Evolutionary conservation across 805 yeast genomes (phyloP).

Genomic region (Starmerella davenportii): DNA sequence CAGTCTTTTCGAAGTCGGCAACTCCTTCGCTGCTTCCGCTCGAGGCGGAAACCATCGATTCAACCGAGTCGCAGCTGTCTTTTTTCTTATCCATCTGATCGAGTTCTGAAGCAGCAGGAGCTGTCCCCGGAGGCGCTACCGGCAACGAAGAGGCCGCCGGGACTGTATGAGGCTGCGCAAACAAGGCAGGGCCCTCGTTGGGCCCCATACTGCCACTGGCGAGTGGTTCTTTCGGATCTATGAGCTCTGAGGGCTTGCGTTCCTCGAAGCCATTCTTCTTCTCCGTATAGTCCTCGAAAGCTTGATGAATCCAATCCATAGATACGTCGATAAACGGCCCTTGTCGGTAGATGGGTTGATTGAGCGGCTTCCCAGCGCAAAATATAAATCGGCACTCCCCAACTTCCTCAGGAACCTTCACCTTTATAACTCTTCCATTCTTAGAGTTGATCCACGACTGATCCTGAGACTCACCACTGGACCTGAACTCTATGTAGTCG

Average conservation of each 20-base stretch:
- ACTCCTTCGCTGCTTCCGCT: no score
- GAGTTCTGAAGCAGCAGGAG: no score
- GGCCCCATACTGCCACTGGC: no score
- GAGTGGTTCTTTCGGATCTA: not conserved
- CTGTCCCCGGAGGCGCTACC: no score
- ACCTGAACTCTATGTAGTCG: slow-evolving; percentile 14
- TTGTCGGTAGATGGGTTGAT: slow-evolving; percentile 18
- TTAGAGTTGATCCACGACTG: not conserved
- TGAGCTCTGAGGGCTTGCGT: not conserved
- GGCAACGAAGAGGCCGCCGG: no score
- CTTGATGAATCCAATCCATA: slow-evolving; percentile 16
- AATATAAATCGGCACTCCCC: slow-evolving; percentile 2
- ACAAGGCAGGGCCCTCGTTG: no score
- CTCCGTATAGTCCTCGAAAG: slow-evolving; percentile 15
- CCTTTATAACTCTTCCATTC: not conserved
- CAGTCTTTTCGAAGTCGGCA: no score
- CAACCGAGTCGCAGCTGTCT: no score
- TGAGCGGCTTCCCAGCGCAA: slow-evolving; percentile 15
- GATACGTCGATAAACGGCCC: slow-evolving; percentile 18
- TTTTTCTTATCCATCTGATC: no score
- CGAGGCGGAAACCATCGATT: no score
- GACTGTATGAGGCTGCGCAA: no score
- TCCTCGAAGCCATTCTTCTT: slow-evolving; percentile 16
- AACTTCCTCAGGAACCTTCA: not conserved
- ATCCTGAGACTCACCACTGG: not conserved